These are phyloP conservation scores for Luffa aegyptiaca DNA, from an alignment of 306 rosid genomes.

Conservation along the genomic window DNA sequence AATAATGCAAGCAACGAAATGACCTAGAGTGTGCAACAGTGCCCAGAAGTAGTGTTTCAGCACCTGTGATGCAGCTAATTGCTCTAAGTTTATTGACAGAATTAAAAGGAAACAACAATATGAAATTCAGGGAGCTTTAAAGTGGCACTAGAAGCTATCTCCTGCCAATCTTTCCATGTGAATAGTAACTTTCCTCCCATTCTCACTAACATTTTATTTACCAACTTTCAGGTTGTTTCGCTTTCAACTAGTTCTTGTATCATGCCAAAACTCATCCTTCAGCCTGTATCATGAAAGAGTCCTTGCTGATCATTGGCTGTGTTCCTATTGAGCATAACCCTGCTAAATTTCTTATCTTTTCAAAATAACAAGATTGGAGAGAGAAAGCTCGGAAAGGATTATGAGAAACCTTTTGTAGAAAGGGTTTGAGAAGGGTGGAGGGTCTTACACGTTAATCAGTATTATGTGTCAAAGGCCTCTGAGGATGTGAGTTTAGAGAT, in stretches of 20 bases:
- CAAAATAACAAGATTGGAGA: neutral
- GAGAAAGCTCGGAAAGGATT: neutral
- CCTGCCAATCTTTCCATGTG: neutral
- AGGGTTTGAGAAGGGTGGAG: neutral
- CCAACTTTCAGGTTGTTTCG: neutral
- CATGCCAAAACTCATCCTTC: neutral
- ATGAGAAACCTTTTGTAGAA: neutral
- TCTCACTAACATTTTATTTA: neutral
- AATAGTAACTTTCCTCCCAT: neutral
- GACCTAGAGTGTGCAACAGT: neutral
- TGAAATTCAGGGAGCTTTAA: neutral
- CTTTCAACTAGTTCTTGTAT: neutral
- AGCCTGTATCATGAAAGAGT: neutral
- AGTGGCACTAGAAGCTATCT: neutral
- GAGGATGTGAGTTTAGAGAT: neutral
- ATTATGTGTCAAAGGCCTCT: neutral
- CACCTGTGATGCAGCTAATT: neutral
- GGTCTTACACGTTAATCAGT: neutral
- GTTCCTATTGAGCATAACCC: neutral
- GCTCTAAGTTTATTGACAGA: neutral
- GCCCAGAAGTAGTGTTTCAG: neutral
- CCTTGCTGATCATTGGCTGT: neutral
- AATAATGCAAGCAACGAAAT: neutral
- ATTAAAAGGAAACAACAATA: neutral
- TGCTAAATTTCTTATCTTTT: neutral